Conservation (phyloP, 78 protist species). For the Chrysochromulina parva region DNA sequence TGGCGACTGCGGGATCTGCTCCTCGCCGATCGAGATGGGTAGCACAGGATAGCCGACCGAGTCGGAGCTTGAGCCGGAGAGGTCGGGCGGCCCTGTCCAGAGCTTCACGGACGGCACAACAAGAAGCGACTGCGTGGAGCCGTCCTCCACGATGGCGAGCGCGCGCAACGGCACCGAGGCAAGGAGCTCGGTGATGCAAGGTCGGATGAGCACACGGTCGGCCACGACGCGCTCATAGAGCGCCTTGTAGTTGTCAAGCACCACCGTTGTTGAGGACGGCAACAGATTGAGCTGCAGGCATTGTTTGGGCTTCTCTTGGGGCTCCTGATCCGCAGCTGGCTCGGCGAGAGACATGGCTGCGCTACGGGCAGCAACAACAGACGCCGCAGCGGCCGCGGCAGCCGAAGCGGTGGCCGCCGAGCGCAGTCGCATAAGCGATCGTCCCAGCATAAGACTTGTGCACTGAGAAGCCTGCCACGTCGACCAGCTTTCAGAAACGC, state of each 20-base stretch:
- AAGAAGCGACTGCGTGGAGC: background rate
- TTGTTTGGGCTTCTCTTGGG: too few species aligned
- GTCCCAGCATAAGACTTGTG: too few species aligned
- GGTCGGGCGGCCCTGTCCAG: background rate
- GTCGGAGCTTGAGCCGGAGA: background rate
- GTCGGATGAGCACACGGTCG: background rate
- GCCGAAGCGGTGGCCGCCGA: too few species aligned
- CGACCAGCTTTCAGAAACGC: too few species aligned
- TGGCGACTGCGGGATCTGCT: background rate
- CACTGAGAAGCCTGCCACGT: too few species aligned
- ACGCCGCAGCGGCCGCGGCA: too few species aligned
- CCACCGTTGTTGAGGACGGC: background rate
- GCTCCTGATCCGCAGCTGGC: too few species aligned
- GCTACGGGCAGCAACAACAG: too few species aligned
- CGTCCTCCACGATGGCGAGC: background rate
- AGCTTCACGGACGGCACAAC: background rate
- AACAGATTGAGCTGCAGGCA: background rate
- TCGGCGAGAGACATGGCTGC: too few species aligned
- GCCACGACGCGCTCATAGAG: background rate
- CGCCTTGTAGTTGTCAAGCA: background rate
- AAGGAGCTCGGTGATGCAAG: background rate
- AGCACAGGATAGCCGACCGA: background rate
- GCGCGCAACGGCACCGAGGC: background rate
- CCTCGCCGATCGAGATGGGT: background rate
- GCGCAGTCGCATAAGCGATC: too few species aligned